Base-by-base conservation (phyloP, 306 rosid species). In the Cucumis cinereus region DNA sequence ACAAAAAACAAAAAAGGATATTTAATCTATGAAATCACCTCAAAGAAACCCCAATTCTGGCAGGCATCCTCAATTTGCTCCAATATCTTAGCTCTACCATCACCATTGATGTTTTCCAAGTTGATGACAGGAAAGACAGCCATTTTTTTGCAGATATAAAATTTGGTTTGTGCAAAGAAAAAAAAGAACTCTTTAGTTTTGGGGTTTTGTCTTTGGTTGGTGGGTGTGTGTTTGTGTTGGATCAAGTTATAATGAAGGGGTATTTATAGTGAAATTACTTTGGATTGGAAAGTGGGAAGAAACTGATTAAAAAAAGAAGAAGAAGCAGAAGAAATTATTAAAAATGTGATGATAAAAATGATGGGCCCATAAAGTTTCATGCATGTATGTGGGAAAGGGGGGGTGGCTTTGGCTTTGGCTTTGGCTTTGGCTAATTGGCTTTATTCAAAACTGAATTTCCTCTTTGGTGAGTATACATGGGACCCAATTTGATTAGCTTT, bases 11-110 rank as follows among this genome's bases (percentile, higher is more conserved):
- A n/a, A n/a, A n/a, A n/a, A n/a, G 35, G 35, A 30, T 30, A 30
- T 3, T 30, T 30, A 38, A 38, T 43, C 50, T 45, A 30, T 13
- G 40, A 40, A 47, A 38, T 77, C 78, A 93, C 98, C 97, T 93
- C 97, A 78, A 93, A 91, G 90, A 93, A 93, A 43, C 97, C 98
- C 98, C 96, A 91, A 79, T 91, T 91, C 75, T 91, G 92, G 81
- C 98, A 93, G 35, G 98, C 96, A 74, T 93, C 93, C 36, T 88
- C 91, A 81, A 93, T 87, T 81, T 78, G 85, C 56, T 77, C 92
- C 98, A 91, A 79, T 58, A 83, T 90, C 0, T 76, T 81, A 70
- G 64, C 79, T 47, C 97, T 93, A 73, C 83, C 96, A 74, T 83
- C 92, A 22, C 96, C 96, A 76, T 89, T 88, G 81, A 91, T 85